Evolutionary conservation across 2,329 filamentous ascomycete species (phyloP), one percentile per base, ranked within the genome.

Genomic region (Aspergillus arachidicola): DNA sequence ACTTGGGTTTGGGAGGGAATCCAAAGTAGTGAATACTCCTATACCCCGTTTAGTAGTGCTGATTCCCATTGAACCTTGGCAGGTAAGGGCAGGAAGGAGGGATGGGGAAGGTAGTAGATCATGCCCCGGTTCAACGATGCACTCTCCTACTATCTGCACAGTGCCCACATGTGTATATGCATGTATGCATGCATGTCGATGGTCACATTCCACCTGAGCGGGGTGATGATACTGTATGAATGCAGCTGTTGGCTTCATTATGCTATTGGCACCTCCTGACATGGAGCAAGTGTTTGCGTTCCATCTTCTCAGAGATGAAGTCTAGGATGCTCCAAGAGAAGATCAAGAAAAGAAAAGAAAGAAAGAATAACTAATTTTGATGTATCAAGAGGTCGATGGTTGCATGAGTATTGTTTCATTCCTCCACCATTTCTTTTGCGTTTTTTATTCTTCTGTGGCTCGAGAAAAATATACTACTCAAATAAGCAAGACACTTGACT

Each of bases 181-280:
- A 54, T n/a, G 57, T 48, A 62, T 58, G 63, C 58, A 66, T 55
- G 58, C 59, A 30, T 46, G 51, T 32, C 38, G 45, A 59, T 60
- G 59, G 64, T 64, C 62, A 57, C 64, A 66, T 66, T 66, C 64
- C 64, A 65, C 34, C 28, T 23, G 36, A 59, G 64, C 50, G 58
- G 64, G 64, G n/a, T 23, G 23, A 59, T 43, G 23, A 50, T 11
- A 38, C 28, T 51, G 53, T 28, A 34, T 59, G 51, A 41, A 36
- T 32, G 28, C 30, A 32, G 16, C 28, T 14, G 11, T 32, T 60
- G 26, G 21, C 48, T 30, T 23, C 16, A 36, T 62, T 50, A 30
- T 57, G 30, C 38, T 57, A 62, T 62, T 62, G 57, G 43, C 41
- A 51, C 61, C 61, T 63, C 58, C 58, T 54, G 53, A 56, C 56